Conservation (phyloP, 2,329 filamentous ascomycete species). For the Pseudogymnoascus sp. region DNA sequence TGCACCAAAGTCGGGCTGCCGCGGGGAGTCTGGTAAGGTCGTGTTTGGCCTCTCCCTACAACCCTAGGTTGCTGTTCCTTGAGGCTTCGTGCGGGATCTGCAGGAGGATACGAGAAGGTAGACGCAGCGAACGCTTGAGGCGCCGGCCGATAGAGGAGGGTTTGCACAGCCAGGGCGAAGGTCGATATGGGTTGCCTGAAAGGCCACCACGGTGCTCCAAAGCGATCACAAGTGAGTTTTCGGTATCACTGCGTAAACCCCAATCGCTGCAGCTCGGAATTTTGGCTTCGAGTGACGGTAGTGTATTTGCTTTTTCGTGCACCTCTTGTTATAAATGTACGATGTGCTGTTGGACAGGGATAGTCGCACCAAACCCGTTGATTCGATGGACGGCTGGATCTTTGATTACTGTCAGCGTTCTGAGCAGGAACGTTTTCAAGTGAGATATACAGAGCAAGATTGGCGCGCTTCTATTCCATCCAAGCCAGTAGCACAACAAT, state of each 20-base stretch:
- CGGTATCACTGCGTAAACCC: neutral
- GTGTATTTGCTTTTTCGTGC: neutral
- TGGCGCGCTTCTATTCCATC: conserved; percentile 5
- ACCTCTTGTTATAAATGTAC: conserved; percentile 4
- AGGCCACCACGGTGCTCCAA: neutral
- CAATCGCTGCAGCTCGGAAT: neutral
- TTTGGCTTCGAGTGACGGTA: neutral
- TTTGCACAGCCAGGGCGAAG: conserved; percentile 36
- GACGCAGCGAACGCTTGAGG: conserved; percentile 11
- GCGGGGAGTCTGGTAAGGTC: conserved; percentile 16
- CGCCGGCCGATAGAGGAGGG: conserved; percentile 26
- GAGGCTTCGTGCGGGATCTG: conserved; percentile 9
- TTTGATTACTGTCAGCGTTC: neutral
- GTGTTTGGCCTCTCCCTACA: conserved; percentile 19
- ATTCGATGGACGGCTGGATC: neutral
- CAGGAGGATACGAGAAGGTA: conserved; percentile 14
- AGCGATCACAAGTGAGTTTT: neutral
- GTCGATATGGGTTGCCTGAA: conserved; percentile 1
- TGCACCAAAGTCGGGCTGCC: neutral
- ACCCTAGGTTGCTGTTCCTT: conserved; percentile 16
- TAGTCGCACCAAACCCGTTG: neutral
- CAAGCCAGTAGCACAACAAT: conserved; percentile 3
- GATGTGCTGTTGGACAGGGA: conserved; percentile 7
- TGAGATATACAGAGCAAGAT: neutral
- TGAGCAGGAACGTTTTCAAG: neutral